Percentiles rank a stretch among this genome's conserved stretches.
phyloP scores from a whole-genome alignment of 768 basidiomycete genomes.

The Naganishia vishniacii region DNA sequence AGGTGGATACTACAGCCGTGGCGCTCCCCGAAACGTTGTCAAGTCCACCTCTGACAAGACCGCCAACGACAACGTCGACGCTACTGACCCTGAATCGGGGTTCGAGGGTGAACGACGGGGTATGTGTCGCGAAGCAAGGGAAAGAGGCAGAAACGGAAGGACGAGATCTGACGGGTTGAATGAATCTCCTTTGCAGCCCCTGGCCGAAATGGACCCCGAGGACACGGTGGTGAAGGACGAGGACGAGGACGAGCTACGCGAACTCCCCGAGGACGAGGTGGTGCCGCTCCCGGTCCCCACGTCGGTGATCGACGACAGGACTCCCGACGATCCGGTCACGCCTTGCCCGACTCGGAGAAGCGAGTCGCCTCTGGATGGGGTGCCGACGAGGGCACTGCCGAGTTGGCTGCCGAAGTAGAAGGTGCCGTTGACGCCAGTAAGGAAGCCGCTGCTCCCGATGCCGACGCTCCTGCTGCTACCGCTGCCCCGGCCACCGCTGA shows the following conservation, averaged over 20 bases:
- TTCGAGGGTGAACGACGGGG: constrained; percentile 48
- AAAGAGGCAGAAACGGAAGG: constrained; percentile 1
- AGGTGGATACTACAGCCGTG: constrained; percentile 40
- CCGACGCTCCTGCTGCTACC: constrained; percentile 56
- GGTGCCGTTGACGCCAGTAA: constrained; percentile 67
- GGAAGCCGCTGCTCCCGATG: constrained; percentile 66
- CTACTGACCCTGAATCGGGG: constrained; percentile 42
- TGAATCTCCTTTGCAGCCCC: background rate
- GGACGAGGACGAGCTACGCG: constrained; percentile 52
- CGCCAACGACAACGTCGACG: constrained; percentile 18
- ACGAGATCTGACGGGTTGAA: background rate
- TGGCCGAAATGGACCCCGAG: constrained; percentile 32
- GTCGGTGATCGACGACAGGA: constrained; percentile 70
- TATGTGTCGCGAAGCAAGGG: background rate
- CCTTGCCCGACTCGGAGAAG: constrained; percentile 81
- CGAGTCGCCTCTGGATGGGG: constrained; percentile 94
- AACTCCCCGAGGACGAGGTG: constrained; percentile 51
- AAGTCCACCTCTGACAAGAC: constrained; percentile 33
- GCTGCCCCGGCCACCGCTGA: constrained; percentile 41
- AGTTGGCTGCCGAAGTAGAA: constrained; percentile 69
- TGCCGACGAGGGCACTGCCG: constrained; percentile 76
- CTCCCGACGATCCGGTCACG: constrained; percentile 53
- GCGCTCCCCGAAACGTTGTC: constrained; percentile 39
- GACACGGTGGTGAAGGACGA: constrained; percentile 44
- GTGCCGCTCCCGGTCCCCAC: constrained; percentile 52